Evolutionary conservation across 805 yeast genomes (phyloP), one percentile per base, ranked within the genome.

Genomic region (Yamadazyma takamatsuzukensis): DNA sequence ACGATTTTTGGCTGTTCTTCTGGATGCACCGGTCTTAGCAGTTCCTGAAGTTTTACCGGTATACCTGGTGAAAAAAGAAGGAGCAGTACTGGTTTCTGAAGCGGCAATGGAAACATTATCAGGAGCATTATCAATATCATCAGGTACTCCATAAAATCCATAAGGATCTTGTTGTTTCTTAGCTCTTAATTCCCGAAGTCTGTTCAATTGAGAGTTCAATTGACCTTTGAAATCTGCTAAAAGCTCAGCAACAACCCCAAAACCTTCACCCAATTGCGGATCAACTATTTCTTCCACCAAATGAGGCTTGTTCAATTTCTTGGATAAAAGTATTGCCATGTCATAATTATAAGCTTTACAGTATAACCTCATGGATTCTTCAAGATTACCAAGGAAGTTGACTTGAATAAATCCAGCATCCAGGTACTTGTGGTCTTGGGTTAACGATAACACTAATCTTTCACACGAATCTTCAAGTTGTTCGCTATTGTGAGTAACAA

Each of bases 11-110:
- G 94, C 75, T 0, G 98, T 89, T 51, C 83, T 75, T 58, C 99
- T 76, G 0, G 96, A 81, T 2, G 93, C 97, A 18, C 97, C 97
- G 0, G 98, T 93, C 53, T 84, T 83, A 4, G 97, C 97, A 3
- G 98, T 93, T 15, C 96, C 96, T 1, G 83, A 71, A 1, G 97
- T 89, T 59, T 90, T 89, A 43, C 97, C 98, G 0, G 98, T 93
- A 57, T 93, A 93, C 53, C 95, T 74, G 1, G 99, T 93, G 64
- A 87, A 85, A 56, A 89, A 86, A 0, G 97, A 88, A 23, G 90
- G 94, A 18, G 85, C 83, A 0, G 95, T 85, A 0, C 97, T 86
- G 0, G 95, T 80, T 55, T 88, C 97, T 0, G 96, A 83, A 1
- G 95, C 93, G 0, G 97, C 97, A 43, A 93, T 74, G 0, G 97